phyloP scores from a whole-genome alignment of 108 stramenopile genomes.

The Phaeodactylum tricornutum region DNA sequence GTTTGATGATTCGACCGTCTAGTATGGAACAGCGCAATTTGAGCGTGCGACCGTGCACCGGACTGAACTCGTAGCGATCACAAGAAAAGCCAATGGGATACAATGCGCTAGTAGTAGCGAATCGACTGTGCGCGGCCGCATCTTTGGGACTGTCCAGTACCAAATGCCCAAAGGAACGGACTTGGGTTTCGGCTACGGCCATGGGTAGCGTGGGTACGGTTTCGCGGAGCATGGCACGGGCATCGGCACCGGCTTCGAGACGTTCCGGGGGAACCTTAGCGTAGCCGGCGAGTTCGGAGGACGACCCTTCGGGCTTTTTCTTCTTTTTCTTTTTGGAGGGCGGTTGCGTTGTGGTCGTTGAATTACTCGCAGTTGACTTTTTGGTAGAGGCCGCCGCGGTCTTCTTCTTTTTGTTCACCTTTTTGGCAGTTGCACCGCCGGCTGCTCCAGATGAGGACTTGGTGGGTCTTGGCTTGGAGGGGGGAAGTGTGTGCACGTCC shows the following conservation, averaged over 20 bases:
- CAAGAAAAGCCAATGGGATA: conserved; percentile 78
- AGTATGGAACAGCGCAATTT: conserved; percentile 74
- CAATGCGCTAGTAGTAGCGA: conserved; percentile 43
- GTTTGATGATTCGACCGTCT: conserved; percentile 32
- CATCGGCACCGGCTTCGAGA: conserved; percentile 41
- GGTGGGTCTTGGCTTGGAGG: conserved; percentile 13
- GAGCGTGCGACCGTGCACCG: conserved; percentile 63
- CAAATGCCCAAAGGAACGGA: conserved; percentile 63
- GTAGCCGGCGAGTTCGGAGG: neutral
- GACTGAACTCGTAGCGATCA: conserved; percentile 73
- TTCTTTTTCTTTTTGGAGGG: conserved; percentile 18
- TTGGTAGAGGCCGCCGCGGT: conserved; percentile 7
- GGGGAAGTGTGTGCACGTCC: conserved; percentile 2
- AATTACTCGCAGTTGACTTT: neutral
- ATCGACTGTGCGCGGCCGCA: conserved; percentile 10
- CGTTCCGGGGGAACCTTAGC: conserved; percentile 32
- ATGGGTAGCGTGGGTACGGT: conserved; percentile 48
- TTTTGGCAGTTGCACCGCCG: too few species aligned
- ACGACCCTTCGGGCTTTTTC: conserved; percentile 5
- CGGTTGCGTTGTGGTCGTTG: conserved; percentile 8
- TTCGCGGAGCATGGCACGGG: conserved; percentile 33
- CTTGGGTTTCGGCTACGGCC: conserved; percentile 34
- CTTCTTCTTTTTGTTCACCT: conserved; percentile 9
- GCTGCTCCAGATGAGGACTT: conserved; percentile 2
- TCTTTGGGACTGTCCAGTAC: conserved; percentile 16